phyloP scores from a whole-genome alignment of 2,329 filamentous ascomycete genomes.

The Lachnellula arida region DNA sequence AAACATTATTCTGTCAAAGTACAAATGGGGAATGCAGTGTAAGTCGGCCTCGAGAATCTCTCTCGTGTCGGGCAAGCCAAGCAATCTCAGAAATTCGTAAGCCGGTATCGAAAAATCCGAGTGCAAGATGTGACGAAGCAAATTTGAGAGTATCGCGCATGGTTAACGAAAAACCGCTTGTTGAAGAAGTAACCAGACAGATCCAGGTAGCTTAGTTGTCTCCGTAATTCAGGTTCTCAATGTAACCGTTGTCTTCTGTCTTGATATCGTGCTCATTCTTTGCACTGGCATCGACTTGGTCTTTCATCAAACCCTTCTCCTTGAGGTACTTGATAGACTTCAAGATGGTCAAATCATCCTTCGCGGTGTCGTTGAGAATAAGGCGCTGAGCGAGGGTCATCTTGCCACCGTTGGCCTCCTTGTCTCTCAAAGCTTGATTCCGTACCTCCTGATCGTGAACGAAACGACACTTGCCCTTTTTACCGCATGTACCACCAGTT shows the following conservation, averaged over 20 bases:
- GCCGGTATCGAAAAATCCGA: not conserved
- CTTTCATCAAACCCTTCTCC: slow-evolving; percentile 37
- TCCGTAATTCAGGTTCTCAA: slow-evolving; percentile 26
- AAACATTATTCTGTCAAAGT: slow-evolving; percentile 5
- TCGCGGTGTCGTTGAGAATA: slow-evolving; percentile 62
- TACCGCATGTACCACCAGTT: slow-evolving; percentile 63
- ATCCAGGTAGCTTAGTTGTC: slow-evolving; percentile 20
- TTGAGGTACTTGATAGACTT: slow-evolving; percentile 62
- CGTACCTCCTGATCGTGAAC: slow-evolving; percentile 61
- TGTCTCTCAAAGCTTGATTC: slow-evolving; percentile 58
- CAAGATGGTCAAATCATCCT: slow-evolving; percentile 61
- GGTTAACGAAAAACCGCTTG: not conserved
- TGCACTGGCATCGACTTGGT: slow-evolving; percentile 26
- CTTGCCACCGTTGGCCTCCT: slow-evolving; percentile 59
- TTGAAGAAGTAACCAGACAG: not conserved
- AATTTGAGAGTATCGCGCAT: not conserved
- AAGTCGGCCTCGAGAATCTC: not conserved
- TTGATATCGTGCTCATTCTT: slow-evolving; percentile 15
- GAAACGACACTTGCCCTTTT: slow-evolving; percentile 73
- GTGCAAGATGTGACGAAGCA: not conserved
- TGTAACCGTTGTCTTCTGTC: slow-evolving; percentile 24
- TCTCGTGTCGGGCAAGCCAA: not conserved
- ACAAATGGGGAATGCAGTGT: slow-evolving; percentile 6
- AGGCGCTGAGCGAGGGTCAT: slow-evolving; percentile 63
- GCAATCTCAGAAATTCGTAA: not conserved